Percentiles rank a stretch among this genome's conserved stretches.
Evolutionary conservation across 163 green algal species (phyloP).

Genomic region (Chlamydomonas reinhardtii): DNA sequence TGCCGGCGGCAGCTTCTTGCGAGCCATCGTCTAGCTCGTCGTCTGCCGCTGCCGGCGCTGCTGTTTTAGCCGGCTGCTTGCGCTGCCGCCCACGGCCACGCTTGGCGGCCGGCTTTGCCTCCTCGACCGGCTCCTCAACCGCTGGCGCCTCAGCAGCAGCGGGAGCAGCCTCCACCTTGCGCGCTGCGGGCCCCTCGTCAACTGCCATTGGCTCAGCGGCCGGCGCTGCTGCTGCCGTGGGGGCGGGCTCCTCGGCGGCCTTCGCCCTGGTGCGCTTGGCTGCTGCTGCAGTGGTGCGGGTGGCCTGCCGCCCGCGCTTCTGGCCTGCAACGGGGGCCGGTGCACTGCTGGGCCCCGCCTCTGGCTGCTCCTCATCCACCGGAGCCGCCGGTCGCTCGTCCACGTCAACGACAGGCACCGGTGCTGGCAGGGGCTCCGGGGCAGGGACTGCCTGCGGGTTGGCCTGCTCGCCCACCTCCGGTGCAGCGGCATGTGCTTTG

Average conservation of each 20-base stretch:
- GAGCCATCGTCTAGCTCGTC: not conserved
- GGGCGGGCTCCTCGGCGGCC: not conserved
- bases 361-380: not conserved
- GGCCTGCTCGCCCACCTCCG: no score
- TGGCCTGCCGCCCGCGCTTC: conserved; percentile 11
- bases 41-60: not conserved
- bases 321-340: not conserved
- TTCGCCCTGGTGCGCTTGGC: conserved; percentile 4
- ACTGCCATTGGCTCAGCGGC: not conserved
- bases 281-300: not conserved
- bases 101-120: not conserved
- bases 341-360: not conserved
- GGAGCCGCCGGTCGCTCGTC: not conserved
- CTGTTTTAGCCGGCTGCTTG: no score
- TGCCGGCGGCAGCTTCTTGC: not conserved
- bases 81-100: no score
- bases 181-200: not conserved
- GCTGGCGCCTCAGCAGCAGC: not conserved
- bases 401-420: not conserved
- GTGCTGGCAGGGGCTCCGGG: no score
- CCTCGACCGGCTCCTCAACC: not conserved
- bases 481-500: not conserved
- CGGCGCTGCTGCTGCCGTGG: not conserved
- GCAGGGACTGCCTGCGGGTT: not conserved
- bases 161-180: not conserved